phyloP scores from a whole-genome alignment of 176 grass and related monocot genomes.

The Microstegium vimineum region DNA sequence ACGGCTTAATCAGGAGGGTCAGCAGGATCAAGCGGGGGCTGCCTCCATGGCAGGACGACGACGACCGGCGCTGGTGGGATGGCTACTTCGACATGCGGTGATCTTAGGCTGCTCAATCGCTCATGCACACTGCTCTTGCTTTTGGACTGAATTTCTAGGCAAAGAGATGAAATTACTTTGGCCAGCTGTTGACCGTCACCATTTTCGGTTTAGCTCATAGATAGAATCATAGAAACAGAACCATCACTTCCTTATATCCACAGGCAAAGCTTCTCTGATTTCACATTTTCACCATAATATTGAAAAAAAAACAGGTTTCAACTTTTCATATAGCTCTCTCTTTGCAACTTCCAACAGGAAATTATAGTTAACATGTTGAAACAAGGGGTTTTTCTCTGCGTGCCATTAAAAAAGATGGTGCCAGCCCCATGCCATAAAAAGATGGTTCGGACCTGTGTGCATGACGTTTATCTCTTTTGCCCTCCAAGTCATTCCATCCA shows the following conservation, averaged over 20 bases:
- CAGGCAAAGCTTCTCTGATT: not conserved
- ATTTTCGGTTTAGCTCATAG: not conserved
- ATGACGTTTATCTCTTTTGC: too few relatives aligned
- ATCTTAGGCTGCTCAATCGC: not conserved
- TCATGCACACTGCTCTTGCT: not conserved
- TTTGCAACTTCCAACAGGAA: not conserved
- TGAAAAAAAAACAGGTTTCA: not conserved
- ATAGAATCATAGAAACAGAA: not conserved
- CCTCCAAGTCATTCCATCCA: too few relatives aligned
- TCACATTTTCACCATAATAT: not conserved
- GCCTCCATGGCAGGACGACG: not conserved
- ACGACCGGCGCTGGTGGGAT: slow-evolving; percentile 19
- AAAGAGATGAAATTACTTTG: not conserved
- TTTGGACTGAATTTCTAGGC: not conserved
- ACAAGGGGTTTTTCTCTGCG: too few relatives aligned
- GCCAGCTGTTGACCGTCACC: not conserved
- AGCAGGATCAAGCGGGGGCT: slow-evolving; percentile 23
- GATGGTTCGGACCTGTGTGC: too few relatives aligned
- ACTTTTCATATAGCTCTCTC: not conserved
- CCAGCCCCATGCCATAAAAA: too few relatives aligned
- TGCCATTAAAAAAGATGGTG: too few relatives aligned
- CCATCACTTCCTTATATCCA: not conserved
- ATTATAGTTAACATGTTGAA: not conserved
- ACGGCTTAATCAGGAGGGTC: not conserved
- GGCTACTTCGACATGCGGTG: slow-evolving; percentile 23